phyloP scores from a whole-genome alignment of 495 filamentous ascomycete genomes.

The Hypomontagnella submonticulosa region DNA sequence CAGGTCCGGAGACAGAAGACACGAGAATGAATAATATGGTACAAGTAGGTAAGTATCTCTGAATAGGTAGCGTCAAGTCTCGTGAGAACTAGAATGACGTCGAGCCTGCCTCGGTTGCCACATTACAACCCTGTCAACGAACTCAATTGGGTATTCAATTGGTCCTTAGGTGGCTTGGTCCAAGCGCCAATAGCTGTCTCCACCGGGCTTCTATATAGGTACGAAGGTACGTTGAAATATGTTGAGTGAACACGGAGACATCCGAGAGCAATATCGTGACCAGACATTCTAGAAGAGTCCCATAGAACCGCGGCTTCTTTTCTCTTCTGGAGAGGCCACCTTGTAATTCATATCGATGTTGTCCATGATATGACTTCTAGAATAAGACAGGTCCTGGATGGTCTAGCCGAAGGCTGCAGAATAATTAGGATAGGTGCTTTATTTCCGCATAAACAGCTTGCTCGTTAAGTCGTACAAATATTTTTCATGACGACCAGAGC shows the following conservation, averaged over 20 bases:
- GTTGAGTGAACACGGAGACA: conserved; percentile 6
- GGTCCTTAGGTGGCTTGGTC: neutral
- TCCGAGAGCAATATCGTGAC: conserved; percentile 9
- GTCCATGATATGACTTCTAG: neutral
- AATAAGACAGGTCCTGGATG: too few relatives aligned
- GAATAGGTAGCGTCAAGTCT: too few relatives aligned
- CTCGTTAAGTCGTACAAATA: too few relatives aligned
- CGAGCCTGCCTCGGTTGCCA: conserved; percentile 11
- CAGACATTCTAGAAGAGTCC: conserved; percentile 19
- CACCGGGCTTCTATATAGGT: too few relatives aligned
- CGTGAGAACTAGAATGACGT: conserved; percentile 29
- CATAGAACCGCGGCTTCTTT: neutral
- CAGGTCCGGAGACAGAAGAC: conserved; percentile 2
- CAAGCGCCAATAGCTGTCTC: too few relatives aligned
- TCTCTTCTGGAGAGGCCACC: neutral
- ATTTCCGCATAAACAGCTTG: too few relatives aligned
- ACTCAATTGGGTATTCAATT: conserved; percentile 1
- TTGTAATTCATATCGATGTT: neutral
- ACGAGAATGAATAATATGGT: too few relatives aligned
- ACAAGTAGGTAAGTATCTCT: too few relatives aligned
- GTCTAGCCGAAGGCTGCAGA: neutral
- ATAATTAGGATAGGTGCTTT: neutral
- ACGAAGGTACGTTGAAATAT: conserved; percentile 1
- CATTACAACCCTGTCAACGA: conserved; percentile 5
- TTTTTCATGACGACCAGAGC: too few relatives aligned